Base-by-base conservation (phyloP, 2,329 filamentous ascomycete species). In the Botrytis aclada region DNA sequence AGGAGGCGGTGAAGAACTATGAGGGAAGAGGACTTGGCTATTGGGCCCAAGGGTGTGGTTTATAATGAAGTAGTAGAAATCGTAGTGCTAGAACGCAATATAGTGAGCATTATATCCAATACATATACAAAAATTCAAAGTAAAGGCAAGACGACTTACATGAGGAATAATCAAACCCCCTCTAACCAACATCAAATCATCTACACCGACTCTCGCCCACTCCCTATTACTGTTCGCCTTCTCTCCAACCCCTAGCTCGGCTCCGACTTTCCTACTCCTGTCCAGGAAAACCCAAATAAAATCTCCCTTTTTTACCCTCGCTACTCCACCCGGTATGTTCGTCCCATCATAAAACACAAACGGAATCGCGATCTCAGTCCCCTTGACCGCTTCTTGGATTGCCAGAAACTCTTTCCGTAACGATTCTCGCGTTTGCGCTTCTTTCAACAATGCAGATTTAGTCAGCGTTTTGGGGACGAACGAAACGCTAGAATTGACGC, bases 331-430 rank as follows among this genome's bases (percentile, higher is more conserved):
- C 0, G 95, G 93, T 18, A 93, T 92, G 81, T 97, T 95, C 34
- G 93, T 93, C 25, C 96, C 96, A 77, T 98, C 95, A 83, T 98
- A 98, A 81, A 98, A 98, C 5, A 98, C 93, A 82, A 98, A 99
- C 0, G 96, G 96, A 45, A 99, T 91, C 25, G 92, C 87, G 71
- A 99, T 93, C 80, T 98, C 95, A 14, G 94, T 95, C 32, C 89
- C 89, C 83, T 97, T 97, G 76, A 98, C 92, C 0, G 90, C 89
- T 75, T 97, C 93, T 81, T 98, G 96, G 73, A 95, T 88, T 16
- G 85, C 85, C 63, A 97, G 81, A 78, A 97, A 99, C 80, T 98
- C 91, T 75, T 91, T 92, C 16, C 93, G 88, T 67, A 95, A 84
- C 22, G 88, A 67, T 78, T 96, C 93, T 75, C 93, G 87, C 76